phyloP scores from a whole-genome alignment of 2,329 filamentous ascomycete species.

The Sporothrix brunneoviolacea region DNA sequence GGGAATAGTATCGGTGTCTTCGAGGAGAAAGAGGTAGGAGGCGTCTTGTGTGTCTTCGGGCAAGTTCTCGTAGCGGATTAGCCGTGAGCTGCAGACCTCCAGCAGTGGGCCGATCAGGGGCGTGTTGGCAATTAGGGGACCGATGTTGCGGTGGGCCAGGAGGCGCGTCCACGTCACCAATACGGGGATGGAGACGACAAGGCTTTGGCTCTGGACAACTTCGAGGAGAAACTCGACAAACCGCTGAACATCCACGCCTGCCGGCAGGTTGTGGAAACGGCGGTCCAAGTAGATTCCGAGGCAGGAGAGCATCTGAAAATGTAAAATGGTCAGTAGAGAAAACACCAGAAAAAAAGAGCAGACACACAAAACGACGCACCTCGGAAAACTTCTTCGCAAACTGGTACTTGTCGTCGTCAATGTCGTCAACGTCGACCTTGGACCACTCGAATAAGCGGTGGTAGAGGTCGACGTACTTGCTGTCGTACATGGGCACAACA shows the following conservation, averaged over 20 bases:
- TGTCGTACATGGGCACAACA: constrained; percentile 70
- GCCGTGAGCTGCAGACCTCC: constrained; percentile 72
- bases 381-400: constrained; percentile 92
- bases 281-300: constrained; percentile 78
- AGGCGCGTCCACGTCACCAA: constrained; percentile 85
- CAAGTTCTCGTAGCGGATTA: constrained; percentile 82
- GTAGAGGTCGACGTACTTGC: constrained; percentile 64
- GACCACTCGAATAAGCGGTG: constrained; percentile 75
- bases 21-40: constrained; percentile 73
- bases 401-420: constrained; percentile 87
- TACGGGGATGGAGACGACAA: constrained; percentile 88
- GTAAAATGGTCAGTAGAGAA: background rate
- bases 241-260: constrained; percentile 58
- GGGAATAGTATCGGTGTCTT: constrained; percentile 91
- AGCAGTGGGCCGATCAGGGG: constrained; percentile 68
- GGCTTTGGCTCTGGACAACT: constrained; percentile 76
- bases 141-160: constrained; percentile 64
- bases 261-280: constrained; percentile 60
- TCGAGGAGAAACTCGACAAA: constrained; percentile 74
- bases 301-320: constrained; percentile 72
- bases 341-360: background rate
- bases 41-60: constrained; percentile 76
- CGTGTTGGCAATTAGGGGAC: constrained; percentile 54
- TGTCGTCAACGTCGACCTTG: constrained; percentile 67
- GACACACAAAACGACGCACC: constrained; percentile 39